Evolutionary conservation across 306 rosid species (phyloP).

Genomic region (Mucuna pruriens): DNA sequence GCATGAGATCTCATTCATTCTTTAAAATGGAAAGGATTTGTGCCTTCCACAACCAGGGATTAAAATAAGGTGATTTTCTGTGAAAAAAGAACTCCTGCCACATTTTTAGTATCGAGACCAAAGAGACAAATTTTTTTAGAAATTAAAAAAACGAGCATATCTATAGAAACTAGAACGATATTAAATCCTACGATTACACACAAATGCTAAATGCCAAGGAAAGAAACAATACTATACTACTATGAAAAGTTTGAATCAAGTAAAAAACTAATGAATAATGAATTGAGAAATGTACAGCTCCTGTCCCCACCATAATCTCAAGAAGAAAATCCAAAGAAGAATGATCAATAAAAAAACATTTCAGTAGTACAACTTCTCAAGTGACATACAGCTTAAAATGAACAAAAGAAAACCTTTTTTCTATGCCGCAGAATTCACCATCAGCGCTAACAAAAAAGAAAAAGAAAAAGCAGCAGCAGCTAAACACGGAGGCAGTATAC

Average conservation of each 20-base stretch:
- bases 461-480: constrained; percentile 1
- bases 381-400: constrained; percentile 23
- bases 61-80: too few relatives aligned
- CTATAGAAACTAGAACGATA: too few relatives aligned
- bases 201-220: background rate
- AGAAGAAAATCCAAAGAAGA: constrained; percentile 32
- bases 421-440: constrained; percentile 40
- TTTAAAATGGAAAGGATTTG: too few relatives aligned
- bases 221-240: background rate
- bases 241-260: background rate
- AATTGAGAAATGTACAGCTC: constrained; percentile 24
- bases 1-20: too few relatives aligned
- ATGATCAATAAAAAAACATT: constrained; percentile 18
- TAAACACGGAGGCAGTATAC: constrained; percentile 47
- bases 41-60: too few relatives aligned
- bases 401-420: constrained; percentile 31
- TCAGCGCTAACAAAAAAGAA: too few relatives aligned
- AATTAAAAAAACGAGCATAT: too few relatives aligned
- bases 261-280: constrained; percentile 17
- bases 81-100: too few relatives aligned
- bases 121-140: too few relatives aligned
- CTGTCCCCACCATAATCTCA: constrained; percentile 1
- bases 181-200: too few relatives aligned
- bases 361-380: constrained; percentile 37
- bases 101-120: too few relatives aligned